phyloP scores from a whole-genome alignment of 2,329 filamentous ascomycete species.

The Daldinia sp. region DNA sequence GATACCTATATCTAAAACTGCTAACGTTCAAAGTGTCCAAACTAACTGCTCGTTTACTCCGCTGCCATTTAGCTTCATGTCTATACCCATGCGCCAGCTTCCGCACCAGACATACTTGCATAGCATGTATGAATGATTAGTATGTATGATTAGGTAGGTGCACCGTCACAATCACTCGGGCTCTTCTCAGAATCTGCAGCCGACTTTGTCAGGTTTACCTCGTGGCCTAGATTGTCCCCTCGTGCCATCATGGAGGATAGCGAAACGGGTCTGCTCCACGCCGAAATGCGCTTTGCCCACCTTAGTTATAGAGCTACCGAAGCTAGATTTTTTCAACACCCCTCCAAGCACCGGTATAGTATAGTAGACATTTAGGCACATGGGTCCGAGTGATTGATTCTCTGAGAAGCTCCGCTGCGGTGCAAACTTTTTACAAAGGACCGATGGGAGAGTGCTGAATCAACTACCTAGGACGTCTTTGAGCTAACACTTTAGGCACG shows the following conservation, averaged over 20 bases:
- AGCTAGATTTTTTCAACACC: constrained; percentile 24
- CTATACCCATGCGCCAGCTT: constrained; percentile 5
- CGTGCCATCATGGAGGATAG: constrained; percentile 24
- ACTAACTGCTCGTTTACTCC: not conserved
- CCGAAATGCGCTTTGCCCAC: constrained; percentile 14
- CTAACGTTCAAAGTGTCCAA: not conserved
- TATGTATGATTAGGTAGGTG: constrained; percentile 3
- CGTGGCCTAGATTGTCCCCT: constrained; percentile 22
- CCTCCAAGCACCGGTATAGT: constrained; percentile 23
- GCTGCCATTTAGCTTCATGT: constrained; percentile 7
- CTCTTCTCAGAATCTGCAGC: constrained; percentile 4
- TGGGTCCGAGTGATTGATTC: constrained; percentile 24
- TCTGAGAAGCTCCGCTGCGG: constrained; percentile 28
- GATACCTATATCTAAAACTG: constrained; percentile 14
- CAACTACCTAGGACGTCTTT: constrained; percentile 4
- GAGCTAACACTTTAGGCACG: constrained; percentile 34
- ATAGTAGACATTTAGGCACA: constrained; percentile 16
- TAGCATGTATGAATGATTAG: not conserved
- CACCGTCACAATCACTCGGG: constrained; percentile 6
- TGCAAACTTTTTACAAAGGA: constrained; percentile 39
- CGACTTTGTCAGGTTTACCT: constrained; percentile 12
- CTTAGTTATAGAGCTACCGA: constrained; percentile 28
- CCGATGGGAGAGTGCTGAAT: constrained; percentile 22
- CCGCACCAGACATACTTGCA: constrained; percentile 4
- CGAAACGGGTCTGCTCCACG: constrained; percentile 29